phyloP scores from a whole-genome alignment of 345 rosid genomes.

The Gynandropsis gynandra region DNA sequence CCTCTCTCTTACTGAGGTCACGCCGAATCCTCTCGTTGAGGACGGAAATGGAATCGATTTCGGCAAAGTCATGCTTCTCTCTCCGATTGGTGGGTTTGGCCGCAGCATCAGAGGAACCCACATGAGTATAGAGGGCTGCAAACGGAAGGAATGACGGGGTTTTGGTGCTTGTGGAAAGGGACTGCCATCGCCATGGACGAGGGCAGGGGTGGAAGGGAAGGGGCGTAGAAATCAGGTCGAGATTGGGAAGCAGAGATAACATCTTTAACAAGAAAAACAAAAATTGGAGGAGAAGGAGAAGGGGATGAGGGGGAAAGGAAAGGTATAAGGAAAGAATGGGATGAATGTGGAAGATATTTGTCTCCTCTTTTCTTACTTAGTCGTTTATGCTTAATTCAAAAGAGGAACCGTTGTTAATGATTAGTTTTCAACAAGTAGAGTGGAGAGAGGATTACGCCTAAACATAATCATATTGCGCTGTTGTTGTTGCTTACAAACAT shows the following conservation, averaged over 20 bases:
- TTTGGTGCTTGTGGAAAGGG: slow-evolving; percentile 9
- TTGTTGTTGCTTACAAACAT: no score
- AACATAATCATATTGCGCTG: no score
- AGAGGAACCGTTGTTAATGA: no score
- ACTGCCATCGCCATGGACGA: slow-evolving; percentile 28
- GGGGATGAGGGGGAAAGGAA: no score
- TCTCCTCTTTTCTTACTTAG: no score
- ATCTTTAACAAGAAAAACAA: slow-evolving; percentile 21
- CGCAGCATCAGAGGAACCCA: slow-evolving; percentile 28
- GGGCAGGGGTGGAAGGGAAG: slow-evolving; percentile 32
- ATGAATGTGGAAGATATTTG: no score
- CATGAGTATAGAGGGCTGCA: slow-evolving; percentile 39
- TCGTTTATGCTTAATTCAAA: no score
- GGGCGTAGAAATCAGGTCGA: slow-evolving; percentile 29
- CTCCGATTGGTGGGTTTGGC: slow-evolving; percentile 29
- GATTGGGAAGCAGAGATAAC: slow-evolving; percentile 39
- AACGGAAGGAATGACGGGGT: slow-evolving; percentile 25
- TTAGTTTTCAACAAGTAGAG: no score
- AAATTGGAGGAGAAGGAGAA: no score
- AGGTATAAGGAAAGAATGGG: no score
- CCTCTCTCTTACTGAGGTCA: slow-evolving; percentile 51
- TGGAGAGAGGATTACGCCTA: no score
- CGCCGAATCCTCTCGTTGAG: slow-evolving; percentile 78
- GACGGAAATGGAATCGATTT: slow-evolving; percentile 51
- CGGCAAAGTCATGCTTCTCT: slow-evolving; percentile 36